These are phyloP conservation scores for Saccharomyces eubayanus DNA, from an alignment of 805 yeast species.

Conservation along the genomic window DNA sequence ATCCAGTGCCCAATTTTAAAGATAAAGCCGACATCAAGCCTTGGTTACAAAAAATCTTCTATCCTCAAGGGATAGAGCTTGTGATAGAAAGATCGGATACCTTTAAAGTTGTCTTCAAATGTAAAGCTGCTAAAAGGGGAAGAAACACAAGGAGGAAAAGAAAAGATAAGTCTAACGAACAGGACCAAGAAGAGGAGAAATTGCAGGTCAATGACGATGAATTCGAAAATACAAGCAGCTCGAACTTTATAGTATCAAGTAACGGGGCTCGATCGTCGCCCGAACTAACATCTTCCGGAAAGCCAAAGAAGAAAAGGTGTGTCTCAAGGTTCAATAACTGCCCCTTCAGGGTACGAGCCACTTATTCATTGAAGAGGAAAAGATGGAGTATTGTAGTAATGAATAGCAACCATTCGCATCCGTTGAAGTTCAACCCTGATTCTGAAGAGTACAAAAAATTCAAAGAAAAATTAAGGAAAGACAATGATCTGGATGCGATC, in stretches of 20 bases:
- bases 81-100: conserved; percentile 58
- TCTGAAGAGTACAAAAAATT: conserved; percentile 31
- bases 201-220: background rate
- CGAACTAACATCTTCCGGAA: background rate
- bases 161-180: conserved; percentile 7
- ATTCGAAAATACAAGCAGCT: background rate
- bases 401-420: conserved; percentile 54
- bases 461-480: conserved; percentile 22
- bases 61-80: conserved; percentile 43
- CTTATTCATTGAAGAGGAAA: conserved; percentile 43
- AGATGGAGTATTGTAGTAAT: conserved; percentile 56
- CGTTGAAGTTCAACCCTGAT: conserved; percentile 30
- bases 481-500: conserved; percentile 27
- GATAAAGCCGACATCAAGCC: conserved; percentile 50
- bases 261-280: background rate
- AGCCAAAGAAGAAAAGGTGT: conserved; percentile 22
- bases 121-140: conserved; percentile 37
- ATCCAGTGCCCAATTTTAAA: conserved; percentile 33
- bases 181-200: conserved; percentile 1
- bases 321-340: conserved; percentile 37
- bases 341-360: conserved; percentile 60
- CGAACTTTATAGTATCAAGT: background rate
- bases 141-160: conserved; percentile 14
- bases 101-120: conserved; percentile 52
- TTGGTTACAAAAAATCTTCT: conserved; percentile 45